Evolutionary conservation across 306 rosid genomes (phyloP), one percentile per base, ranked within the genome.

Genomic region (Inga leiocalycina): DNA sequence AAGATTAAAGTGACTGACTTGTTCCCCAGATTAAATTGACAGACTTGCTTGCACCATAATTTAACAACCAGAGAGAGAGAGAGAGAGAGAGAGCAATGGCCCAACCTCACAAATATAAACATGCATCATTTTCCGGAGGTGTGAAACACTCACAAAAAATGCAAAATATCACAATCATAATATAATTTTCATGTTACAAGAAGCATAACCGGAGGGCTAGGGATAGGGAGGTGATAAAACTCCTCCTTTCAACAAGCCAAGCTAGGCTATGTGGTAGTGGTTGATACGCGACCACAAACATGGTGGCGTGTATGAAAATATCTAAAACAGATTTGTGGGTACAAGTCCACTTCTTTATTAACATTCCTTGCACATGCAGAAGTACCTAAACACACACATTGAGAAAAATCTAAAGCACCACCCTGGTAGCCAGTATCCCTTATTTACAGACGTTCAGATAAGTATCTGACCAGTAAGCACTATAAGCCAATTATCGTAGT

Each of bases 181-280:
- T 49, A 37, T 74, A 78, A 75, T 61, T 6, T 30, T 74, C 65
- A 34, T 9, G 74, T 56, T 75, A 4, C 43, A 74, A 32, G 20
- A 49, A 49, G n/a, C 2, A 71, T 1, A 44, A 71, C 35, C 3
- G 75, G 65, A 49, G 78, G 24, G 27, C 13, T 4, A 19, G 56
- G 39, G n/a, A 1, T 15, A 43, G 56, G 15, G 30, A 56, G 65
- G 74, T 64, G 17, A 16, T 71, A 41, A 22, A 78, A 6, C 49
- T 17, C 20, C 62, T 81, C 77, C 75, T 71, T 46, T 27, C 41
- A 81, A 77, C 39, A 68, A 43, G 79, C 76, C 45, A 46, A 75
- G 62, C 73, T 76, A 74, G n/a, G 68, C 49, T 34, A 3, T 62
- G 66, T 19, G 62, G 4, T 57, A 10, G 65, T 22, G 70, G 66